Conservation (phyloP, 371 early-diverging fungal genomes). For the Mortierella sp. region DNA sequence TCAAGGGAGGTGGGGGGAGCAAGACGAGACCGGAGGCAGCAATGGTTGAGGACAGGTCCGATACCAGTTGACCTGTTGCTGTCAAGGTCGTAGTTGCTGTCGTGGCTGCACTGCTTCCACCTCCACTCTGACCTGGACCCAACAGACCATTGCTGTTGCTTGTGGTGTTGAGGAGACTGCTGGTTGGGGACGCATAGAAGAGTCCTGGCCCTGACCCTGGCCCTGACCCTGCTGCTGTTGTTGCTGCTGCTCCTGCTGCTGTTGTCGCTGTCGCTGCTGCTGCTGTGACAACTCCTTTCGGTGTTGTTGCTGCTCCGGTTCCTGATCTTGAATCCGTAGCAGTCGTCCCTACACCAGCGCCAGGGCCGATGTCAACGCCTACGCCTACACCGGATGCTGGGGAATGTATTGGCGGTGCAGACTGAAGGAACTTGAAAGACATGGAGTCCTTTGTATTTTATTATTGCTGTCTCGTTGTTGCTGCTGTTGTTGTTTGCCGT, state of each 20-base stretch:
- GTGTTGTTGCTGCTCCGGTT: conserved; percentile 5
- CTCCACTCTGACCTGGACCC: not conserved
- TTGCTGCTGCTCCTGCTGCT: conserved; percentile 15
- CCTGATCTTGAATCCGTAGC: conserved; percentile 13
- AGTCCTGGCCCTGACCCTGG: too few relatives aligned
- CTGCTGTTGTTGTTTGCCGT: conserved; percentile 1
- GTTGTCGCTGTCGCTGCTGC: conserved; percentile 11
- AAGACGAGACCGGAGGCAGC: conserved; percentile 44
- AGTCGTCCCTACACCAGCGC: not conserved
- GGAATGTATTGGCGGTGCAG: conserved; percentile 9
- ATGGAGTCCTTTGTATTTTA: not conserved
- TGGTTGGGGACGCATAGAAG: too few relatives aligned
- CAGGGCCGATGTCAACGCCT: not conserved
- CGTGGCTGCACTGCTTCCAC: too few relatives aligned
- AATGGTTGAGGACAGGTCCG: conserved; percentile 36
- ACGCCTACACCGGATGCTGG: conserved; percentile 19
- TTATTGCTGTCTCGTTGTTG: not conserved
- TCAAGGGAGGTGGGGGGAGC: conserved; percentile 45
- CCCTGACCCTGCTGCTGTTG: conserved; percentile 6
- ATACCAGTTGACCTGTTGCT: conserved; percentile 5
- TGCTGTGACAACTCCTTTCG: conserved; percentile 4
- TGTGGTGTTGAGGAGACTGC: not conserved
- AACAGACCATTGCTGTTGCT: not conserved
- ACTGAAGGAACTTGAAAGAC: not conserved
- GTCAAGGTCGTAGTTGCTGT: too few relatives aligned